A percentile compares a stretch with the other conserved stretches of the same genome.
Conservation (phyloP, 306 rosid species). For the Sicyos baderoa region DNA sequence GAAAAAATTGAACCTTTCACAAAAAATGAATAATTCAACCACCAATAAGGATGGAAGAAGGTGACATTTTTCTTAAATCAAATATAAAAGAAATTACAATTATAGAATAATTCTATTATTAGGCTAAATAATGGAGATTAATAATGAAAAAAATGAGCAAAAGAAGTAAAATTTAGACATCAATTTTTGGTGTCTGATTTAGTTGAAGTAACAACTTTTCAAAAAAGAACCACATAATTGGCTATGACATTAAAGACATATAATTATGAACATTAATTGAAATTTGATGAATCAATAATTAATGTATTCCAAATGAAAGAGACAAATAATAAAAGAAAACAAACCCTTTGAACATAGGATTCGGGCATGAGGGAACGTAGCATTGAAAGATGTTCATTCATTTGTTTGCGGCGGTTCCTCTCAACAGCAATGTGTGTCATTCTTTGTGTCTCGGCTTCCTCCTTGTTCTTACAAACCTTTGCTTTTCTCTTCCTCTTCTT, state of each 20-base stretch:
- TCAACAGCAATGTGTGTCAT: slow-evolving; percentile 92
- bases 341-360: slow-evolving; percentile 83
- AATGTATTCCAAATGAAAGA: background rate
- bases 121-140: slow-evolving; percentile 1
- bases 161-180: background rate
- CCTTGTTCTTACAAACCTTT: slow-evolving; percentile 72
- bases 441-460: slow-evolving; percentile 87
- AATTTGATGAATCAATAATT: slow-evolving; percentile 6
- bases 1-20: background rate
- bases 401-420: slow-evolving; percentile 78
- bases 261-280: background rate
- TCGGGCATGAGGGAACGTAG: slow-evolving; percentile 88
- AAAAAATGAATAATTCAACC: background rate
- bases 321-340: slow-evolving; percentile 8
- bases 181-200: no score
- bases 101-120: slow-evolving; percentile 7
- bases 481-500: slow-evolving; percentile 72
- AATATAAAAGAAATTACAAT: background rate
- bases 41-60: background rate
- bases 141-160: background rate
- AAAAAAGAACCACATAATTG: background rate
- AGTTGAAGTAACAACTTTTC: no score
- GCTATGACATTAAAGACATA: background rate
- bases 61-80: background rate
- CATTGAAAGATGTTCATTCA: slow-evolving; percentile 83